Base-by-base conservation (phyloP, 164 flowering plant genomes). In the Litsea cubeba region DNA sequence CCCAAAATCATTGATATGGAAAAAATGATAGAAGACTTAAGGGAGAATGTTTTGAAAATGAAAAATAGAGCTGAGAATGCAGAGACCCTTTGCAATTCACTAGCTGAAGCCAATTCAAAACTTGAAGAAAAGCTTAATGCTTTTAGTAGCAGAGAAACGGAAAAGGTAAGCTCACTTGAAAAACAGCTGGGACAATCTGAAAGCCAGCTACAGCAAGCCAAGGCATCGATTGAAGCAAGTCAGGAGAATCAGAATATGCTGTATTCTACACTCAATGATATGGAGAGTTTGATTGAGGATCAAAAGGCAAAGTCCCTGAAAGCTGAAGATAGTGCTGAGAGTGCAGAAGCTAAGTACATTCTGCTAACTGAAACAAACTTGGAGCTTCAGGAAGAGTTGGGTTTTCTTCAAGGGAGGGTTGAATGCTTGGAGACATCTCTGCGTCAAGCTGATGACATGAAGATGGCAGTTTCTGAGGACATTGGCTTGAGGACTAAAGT, bases 371-470 rank as follows among this genome's bases (percentile, higher is more conserved):
- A 86, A 60, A 72, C 85, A 67, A 90, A 91, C 28, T 64, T 74
- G 76, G 84, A 87, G 68, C 88, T 89, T 60, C 81, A 75, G 25
- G 80, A 85, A 74, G 91, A 90, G 80, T 49, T 91, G 67, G 83
- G 71, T 74, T 77, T 81, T 76, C 82, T 87, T 50, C 89, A 82
- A 80, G 70, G 62, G 73, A 89, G 80, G 83, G 46, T 84, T 73
- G 86, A 83, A 50, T 73, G 81, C 72, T 78, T 91, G 83, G 92
- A 95, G 85, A 79, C 80, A 75, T 88, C 89, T 76, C 79, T 90
- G 82, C 87, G 82, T 75, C 83, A 87, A 74, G 86, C 84, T 32
- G 89, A 95, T 77, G 84, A 85, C 72, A 77, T 77, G 28, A 93
- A 91, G 82, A 28, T 71, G 68, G 83, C 79, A 73, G 80, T 92